phyloP scores from a whole-genome alignment of 2,329 filamentous ascomycete species.

The Cladosporium austrohemisphaericum region DNA sequence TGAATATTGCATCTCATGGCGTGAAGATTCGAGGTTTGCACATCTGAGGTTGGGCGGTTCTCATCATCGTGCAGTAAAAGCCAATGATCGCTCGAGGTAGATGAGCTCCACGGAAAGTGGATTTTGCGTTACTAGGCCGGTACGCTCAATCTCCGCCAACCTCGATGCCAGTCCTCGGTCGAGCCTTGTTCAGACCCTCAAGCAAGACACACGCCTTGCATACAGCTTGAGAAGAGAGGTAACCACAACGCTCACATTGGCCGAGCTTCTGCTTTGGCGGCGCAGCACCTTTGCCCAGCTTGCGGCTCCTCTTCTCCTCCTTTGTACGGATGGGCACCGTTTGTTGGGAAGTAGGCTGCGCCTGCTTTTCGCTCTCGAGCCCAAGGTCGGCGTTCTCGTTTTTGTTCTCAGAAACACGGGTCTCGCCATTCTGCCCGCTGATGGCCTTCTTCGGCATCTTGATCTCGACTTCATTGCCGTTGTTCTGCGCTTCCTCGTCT shows the following conservation, averaged over 20 bases:
- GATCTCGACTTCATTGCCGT: conserved; percentile 63
- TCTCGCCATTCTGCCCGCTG: not conserved
- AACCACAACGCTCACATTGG: conserved; percentile 82
- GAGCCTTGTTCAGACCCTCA: conserved; percentile 79
- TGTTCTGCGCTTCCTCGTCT: conserved; percentile 56
- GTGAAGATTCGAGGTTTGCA: too few relatives aligned
- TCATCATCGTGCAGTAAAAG: too few relatives aligned
- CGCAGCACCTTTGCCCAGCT: conserved; percentile 3
- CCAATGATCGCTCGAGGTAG: too few relatives aligned
- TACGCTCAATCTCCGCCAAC: conserved; percentile 22
- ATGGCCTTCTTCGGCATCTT: conserved; percentile 27
- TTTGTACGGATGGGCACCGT: conserved; percentile 30
- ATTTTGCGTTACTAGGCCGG: too few relatives aligned
- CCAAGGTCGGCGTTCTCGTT: conserved; percentile 2
- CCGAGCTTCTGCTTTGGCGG: conserved; percentile 69
- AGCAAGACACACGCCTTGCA: conserved; percentile 92
- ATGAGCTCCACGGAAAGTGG: too few relatives aligned
- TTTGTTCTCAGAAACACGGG: not conserved
- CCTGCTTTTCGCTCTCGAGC: not conserved
- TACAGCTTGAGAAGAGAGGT: conserved; percentile 88
- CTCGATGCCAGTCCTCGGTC: conserved; percentile 41
- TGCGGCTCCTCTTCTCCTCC: conserved; percentile 26
- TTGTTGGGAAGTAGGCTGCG: not conserved
- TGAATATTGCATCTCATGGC: too few relatives aligned
- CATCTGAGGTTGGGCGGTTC: too few relatives aligned